A percentile compares a stretch with the other conserved stretches of the same genome.
These are phyloP conservation scores for Delitschia confertaspora DNA, from an alignment of 495 filamentous ascomycete species.

Conservation along the genomic window DNA sequence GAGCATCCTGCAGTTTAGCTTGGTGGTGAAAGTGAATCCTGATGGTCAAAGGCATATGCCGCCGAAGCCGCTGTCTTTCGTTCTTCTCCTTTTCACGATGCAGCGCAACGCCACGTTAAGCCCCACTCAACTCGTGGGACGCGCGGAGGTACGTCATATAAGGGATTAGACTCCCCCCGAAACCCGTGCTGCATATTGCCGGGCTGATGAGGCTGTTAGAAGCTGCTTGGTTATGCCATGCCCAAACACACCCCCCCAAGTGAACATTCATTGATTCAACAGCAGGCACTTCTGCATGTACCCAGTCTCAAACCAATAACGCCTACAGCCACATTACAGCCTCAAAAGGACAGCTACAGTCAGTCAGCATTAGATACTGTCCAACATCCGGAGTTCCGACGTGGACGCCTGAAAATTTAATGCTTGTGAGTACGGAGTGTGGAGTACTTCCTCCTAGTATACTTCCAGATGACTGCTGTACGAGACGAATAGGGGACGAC, in stretches of 20 bases:
- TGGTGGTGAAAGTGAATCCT: too few species aligned
- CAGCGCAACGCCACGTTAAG: slow-evolving; percentile 20
- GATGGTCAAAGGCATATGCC: too few species aligned
- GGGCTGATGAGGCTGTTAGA: slow-evolving; percentile 14
- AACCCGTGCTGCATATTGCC: slow-evolving; percentile 17
- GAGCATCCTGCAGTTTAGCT: slow-evolving; percentile 21
- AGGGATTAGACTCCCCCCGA: slow-evolving; percentile 10
- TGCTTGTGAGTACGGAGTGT: too few species aligned
- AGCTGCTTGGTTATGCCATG: not conserved
- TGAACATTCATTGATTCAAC: slow-evolving; percentile 1
- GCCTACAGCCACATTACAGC: too few species aligned
- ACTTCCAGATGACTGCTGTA: too few species aligned
- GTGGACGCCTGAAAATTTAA: not conserved
- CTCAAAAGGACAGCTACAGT: not conserved
- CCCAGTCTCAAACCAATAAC: too few species aligned
- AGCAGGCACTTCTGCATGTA: not conserved
- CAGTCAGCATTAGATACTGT: slow-evolving; percentile 1
- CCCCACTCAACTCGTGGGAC: slow-evolving; percentile 26
- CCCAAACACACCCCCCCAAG: not conserved
- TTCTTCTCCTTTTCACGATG: slow-evolving; percentile 13
- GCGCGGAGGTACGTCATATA: slow-evolving; percentile 24
- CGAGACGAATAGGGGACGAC: not conserved
- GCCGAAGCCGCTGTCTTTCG: slow-evolving; percentile 1
- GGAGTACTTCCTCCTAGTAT: too few species aligned
- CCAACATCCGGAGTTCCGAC: slow-evolving; percentile 3